These are phyloP conservation scores for Ogataea philodendri DNA, from an alignment of 805 yeast species.

Conservation along the genomic window DNA sequence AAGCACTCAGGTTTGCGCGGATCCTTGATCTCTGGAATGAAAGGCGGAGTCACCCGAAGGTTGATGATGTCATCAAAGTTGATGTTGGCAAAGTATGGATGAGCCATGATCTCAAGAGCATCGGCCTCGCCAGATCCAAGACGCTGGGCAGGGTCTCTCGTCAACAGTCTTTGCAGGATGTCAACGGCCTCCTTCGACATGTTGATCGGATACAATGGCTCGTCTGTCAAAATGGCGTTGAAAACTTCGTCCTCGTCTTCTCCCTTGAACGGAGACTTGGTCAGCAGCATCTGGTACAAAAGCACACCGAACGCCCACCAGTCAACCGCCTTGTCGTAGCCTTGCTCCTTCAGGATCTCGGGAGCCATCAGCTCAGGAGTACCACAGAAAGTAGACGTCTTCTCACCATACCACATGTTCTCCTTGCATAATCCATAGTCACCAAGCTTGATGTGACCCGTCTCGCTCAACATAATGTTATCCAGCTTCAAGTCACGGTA, in stretches of 20 bases:
- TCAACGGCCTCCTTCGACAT: slow-evolving; percentile 98
- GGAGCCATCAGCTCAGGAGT: slow-evolving; percentile 99
- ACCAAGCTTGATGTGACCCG: slow-evolving; percentile 94
- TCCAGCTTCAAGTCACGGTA: slow-evolving; percentile 96
- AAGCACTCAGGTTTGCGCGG: slow-evolving; percentile 92
- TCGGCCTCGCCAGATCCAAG: slow-evolving; percentile 86
- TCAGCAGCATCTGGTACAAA: slow-evolving; percentile 91
- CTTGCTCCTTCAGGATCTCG: slow-evolving; percentile 89
- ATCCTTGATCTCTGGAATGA: slow-evolving; percentile 78
- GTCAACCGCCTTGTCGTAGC: slow-evolving; percentile 91
- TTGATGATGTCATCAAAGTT: slow-evolving; percentile 82
- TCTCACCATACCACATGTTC: slow-evolving; percentile 58
- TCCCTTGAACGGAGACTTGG: slow-evolving; percentile 96
- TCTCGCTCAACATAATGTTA: slow-evolving; percentile 81
- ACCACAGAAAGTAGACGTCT: slow-evolving; percentile 95
- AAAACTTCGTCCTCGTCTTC: slow-evolving; percentile 86
- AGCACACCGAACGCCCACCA: slow-evolving; percentile 99
- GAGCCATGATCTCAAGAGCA: slow-evolving; percentile 92
- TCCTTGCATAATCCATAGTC: slow-evolving; percentile 98
- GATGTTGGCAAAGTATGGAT: slow-evolving; percentile 87
- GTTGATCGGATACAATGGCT: slow-evolving; percentile 92
- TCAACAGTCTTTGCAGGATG: slow-evolving; percentile 82
- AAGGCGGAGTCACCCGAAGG: slow-evolving; percentile 80
- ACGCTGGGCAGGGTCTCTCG: slow-evolving; percentile 83
- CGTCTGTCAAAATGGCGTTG: slow-evolving; percentile 94